Percentiles rank a stretch among this genome's conserved stretches.
Evolutionary conservation across 2,329 filamentous ascomycete species (phyloP).

Genomic region (Colletotrichum aenigma): DNA sequence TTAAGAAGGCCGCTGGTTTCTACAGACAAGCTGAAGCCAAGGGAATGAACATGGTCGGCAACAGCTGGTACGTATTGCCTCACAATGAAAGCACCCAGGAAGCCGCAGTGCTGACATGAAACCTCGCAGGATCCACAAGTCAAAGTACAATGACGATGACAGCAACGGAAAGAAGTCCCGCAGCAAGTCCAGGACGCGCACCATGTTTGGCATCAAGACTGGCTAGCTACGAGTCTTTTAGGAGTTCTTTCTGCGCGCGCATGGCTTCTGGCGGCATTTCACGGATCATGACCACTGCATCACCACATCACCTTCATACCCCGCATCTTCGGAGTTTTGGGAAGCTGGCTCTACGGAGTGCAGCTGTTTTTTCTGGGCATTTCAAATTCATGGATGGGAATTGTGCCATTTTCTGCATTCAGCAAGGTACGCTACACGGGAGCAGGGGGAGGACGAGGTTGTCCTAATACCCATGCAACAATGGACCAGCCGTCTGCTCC

Average conservation of each 20-base stretch:
- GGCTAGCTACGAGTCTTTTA: constrained; percentile 18
- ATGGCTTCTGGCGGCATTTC: constrained; percentile 17
- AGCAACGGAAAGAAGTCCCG: constrained; percentile 58
- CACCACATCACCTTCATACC: constrained; percentile 20
- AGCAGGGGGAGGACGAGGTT: not conserved
- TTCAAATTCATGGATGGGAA: constrained; percentile 6
- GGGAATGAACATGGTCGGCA: constrained; percentile 96
- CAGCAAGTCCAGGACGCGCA: constrained; percentile 77
- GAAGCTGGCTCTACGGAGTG: constrained; percentile 17
- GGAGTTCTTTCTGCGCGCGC: constrained; percentile 6
- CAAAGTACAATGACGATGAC: constrained; percentile 81
- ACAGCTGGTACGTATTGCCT: constrained; percentile 80
- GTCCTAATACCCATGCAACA: not conserved
- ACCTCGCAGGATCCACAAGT: constrained; percentile 84
- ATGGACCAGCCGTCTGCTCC: not conserved
- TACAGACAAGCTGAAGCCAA: constrained; percentile 91
- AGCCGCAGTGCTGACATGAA: constrained; percentile 12
- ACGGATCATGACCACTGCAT: constrained; percentile 25
- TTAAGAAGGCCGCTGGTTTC: constrained; percentile 91
- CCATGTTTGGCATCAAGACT: constrained; percentile 66
- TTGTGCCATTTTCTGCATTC: constrained; percentile 18
- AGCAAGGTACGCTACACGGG: not conserved
- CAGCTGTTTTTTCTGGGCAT: constrained; percentile 15
- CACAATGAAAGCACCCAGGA: not conserved
- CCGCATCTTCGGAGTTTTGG: constrained; percentile 21